Base-by-base conservation (phyloP, 2,329 filamentous ascomycete species). In the Pseudocercospora musae region DNA sequence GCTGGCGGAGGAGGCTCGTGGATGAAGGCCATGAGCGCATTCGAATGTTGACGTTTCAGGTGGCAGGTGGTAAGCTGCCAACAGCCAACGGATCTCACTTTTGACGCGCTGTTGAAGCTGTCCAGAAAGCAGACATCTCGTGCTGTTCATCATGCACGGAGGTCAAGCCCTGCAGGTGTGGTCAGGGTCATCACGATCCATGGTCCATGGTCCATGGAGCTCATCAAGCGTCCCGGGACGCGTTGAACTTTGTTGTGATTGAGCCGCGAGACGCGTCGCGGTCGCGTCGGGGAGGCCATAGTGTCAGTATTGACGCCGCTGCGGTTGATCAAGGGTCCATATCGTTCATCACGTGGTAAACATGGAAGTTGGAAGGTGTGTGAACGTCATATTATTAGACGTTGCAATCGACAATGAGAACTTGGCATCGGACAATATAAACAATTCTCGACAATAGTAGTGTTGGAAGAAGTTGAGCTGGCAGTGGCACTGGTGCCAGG, bases 171-270 rank as follows among this genome's bases (percentile, higher is more conserved):
- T 40, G n/a, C n/a, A n/a, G n/a, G n/a, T n/a, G 37, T 40, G 37
- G 37, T 40, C 15, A 40, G 37, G 37, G 37, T 37, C 13, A 48
- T 23, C 11, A 20, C 3, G 3, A 48, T 48, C 44, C 3, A n/a
- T n/a, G n/a, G n/a, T n/a, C n/a, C n/a, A n/a, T n/a, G n/a, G n/a
- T n/a, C n/a, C n/a, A 15, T 48, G 44, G 44, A 25, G 44, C 25
- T 52, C 25, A 52, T 52, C 25, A 29, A 27, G 15, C 31, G 48
- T 25, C n/a, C 48, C 48, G 29, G 52, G n/a, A 40, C 29, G 31
- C 29, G 29, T 54, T 40, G 31, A 54, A 37, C 29, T 54, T 54
- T 54, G 52, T 40, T 54, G n/a, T 54, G 52, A 54, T 54, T 54
- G 27, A 27, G 18, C 49, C 29, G 49, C 52, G 27, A 33, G 29